A percentile compares a stretch with the other conserved stretches of the same genome.
Evolutionary conservation across 352 stramenopile genomes (phyloP).

Genomic region (Vaucheria bursata): DNA sequence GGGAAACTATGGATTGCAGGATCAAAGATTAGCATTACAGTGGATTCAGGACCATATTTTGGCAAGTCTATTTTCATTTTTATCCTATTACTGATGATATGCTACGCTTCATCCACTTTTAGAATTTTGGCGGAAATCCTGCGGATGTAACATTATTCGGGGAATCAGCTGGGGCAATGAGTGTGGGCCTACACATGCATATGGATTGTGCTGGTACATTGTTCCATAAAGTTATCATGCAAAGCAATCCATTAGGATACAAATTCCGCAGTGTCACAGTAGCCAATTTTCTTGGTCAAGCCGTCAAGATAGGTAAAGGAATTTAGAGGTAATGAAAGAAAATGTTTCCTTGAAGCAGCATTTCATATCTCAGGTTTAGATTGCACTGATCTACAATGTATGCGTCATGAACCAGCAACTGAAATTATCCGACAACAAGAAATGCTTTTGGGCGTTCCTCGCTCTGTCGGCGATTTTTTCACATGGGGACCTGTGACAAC

Average conservation of each 20-base stretch:
- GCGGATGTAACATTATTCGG: conserved; percentile 71
- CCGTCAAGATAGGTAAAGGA: conserved; percentile 29
- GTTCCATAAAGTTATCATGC: conserved; percentile 50
- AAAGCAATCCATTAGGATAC: conserved; percentile 51
- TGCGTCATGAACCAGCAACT: conserved; percentile 33
- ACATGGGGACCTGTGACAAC: conserved; percentile 46
- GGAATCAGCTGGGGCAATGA: conserved; percentile 62
- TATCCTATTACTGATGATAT: neutral
- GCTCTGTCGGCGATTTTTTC: conserved; percentile 51
- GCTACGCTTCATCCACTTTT: neutral
- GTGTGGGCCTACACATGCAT: conserved; percentile 42
- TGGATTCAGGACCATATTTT: conserved; percentile 70
- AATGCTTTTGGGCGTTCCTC: conserved; percentile 38
- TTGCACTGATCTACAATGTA: conserved; percentile 46
- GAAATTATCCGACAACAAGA: conserved; percentile 47
- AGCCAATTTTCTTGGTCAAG: conserved; percentile 48
- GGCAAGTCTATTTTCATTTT: neutral
- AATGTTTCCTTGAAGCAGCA: neutral
- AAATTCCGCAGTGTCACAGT: conserved; percentile 48
- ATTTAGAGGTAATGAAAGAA: neutral
- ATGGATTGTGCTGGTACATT: conserved; percentile 39
- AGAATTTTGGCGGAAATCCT: conserved; percentile 66
- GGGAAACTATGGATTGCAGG: conserved; percentile 70
- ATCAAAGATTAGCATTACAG: conserved; percentile 67
- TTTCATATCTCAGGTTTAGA: conserved; percentile 11